These are phyloP conservation scores for Volvox carteri DNA, from an alignment of 163 green algal species.

Conservation along the genomic window DNA sequence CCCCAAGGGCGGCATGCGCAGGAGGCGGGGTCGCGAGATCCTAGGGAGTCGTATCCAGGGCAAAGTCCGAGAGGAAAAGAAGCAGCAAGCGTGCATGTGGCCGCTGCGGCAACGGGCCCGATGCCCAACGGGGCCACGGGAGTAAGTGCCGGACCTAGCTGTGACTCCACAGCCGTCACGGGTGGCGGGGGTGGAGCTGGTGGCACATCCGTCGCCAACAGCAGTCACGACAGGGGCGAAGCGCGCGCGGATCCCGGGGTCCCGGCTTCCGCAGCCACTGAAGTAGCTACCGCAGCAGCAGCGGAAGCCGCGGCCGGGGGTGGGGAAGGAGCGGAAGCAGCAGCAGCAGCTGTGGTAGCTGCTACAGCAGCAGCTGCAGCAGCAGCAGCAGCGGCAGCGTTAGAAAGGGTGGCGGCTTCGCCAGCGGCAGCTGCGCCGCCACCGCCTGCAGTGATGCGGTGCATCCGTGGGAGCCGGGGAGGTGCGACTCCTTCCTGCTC, in stretches of 20 bases:
- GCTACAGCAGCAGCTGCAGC: background rate
- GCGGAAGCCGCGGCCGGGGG: no score
- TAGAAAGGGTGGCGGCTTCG: background rate
- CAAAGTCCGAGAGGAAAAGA: background rate
- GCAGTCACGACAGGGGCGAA: background rate
- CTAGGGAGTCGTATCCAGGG: background rate
- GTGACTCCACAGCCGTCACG: background rate
- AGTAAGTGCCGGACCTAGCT: background rate
- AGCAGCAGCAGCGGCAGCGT: no score
- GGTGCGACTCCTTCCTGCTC: slow-evolving; percentile 9
- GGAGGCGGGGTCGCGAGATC: background rate
- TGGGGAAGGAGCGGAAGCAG: background rate
- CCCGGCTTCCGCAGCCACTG: background rate
- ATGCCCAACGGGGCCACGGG: background rate
- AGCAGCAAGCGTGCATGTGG: background rate
- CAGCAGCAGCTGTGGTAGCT: background rate
- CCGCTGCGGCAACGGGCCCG: background rate
- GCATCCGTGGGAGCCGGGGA: background rate
- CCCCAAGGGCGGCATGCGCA: background rate
- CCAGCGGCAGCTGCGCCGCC: background rate
- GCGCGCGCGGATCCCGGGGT: background rate
- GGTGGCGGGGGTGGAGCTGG: background rate
- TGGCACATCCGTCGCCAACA: background rate
- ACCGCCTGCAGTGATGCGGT: background rate
- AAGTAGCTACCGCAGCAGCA: no score